These are phyloP conservation scores for Ogataea paradorogensis DNA, from an alignment of 805 yeast species.

Conservation along the genomic window DNA sequence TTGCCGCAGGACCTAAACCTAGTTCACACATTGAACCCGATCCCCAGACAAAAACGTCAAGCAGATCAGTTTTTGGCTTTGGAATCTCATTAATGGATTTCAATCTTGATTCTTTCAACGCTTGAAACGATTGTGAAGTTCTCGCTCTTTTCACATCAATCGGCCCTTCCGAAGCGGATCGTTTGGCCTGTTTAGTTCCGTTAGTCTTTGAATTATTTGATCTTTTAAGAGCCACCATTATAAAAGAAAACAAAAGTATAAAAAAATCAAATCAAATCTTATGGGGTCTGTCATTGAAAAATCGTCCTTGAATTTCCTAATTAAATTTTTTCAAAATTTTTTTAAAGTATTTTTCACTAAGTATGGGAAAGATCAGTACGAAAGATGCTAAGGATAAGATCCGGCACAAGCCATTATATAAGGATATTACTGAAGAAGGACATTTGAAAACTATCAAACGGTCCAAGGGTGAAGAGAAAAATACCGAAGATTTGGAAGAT, in stretches of 20 bases:
- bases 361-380: slow-evolving; percentile 67
- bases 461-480: slow-evolving; percentile 27
- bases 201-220: slow-evolving; percentile 10
- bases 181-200: slow-evolving; percentile 23
- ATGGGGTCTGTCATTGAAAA: slow-evolving; percentile 9
- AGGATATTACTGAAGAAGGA: slow-evolving; percentile 77
- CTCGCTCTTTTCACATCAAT: slow-evolving; percentile 34
- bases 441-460: slow-evolving; percentile 46
- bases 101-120: slow-evolving; percentile 49
- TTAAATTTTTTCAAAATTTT: slow-evolving; percentile 13
- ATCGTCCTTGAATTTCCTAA: slow-evolving; percentile 10
- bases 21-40: slow-evolving; percentile 96
- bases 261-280: slow-evolving; percentile 1
- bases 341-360: slow-evolving; percentile 4
- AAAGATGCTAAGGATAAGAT: slow-evolving; percentile 50
- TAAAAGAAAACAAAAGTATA: slow-evolving; percentile 3
- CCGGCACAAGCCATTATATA: slow-evolving; percentile 79
- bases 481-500: slow-evolving; percentile 45
- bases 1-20: slow-evolving; percentile 94
- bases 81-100: slow-evolving; percentile 45
- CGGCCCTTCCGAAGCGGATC: slow-evolving; percentile 27
- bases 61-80: slow-evolving; percentile 37
- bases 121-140: slow-evolving; percentile 37
- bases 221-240: slow-evolving; percentile 45
- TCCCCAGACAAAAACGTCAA: slow-evolving; percentile 92